phyloP scores from a whole-genome alignment of 225 moss, liverwort and hornwort genomes.

The Rhytidiadelphus loreus region DNA sequence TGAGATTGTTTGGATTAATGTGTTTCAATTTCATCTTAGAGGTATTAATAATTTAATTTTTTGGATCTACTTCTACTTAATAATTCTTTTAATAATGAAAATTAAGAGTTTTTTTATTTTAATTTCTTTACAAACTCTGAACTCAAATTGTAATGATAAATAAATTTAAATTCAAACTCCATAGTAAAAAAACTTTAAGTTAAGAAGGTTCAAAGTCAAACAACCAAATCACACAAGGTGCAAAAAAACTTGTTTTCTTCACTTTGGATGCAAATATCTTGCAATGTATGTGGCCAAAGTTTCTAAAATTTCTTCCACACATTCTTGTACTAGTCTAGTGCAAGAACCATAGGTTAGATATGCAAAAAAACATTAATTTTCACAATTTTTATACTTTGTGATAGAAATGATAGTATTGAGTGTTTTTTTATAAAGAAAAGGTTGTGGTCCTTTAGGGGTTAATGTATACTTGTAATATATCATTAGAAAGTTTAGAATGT shows the following conservation, averaged over 20 bases:
- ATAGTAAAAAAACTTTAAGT: not conserved
- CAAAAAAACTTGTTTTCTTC: not conserved
- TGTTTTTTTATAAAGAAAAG: no score
- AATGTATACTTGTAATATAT: not conserved
- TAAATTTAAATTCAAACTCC: not conserved
- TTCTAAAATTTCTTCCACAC: no score
- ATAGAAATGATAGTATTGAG: not conserved
- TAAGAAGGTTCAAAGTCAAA: not conserved
- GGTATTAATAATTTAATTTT: not conserved
- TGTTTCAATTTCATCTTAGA: not conserved
- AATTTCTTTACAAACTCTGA: not conserved
- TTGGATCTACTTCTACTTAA: not conserved
- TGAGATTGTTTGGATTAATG: no score
- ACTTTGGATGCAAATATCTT: not conserved
- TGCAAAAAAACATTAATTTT: no score
- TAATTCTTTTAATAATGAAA: not conserved
- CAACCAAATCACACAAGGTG: accelerated
- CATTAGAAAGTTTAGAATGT: not conserved
- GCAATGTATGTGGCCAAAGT: no score
- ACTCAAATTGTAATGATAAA: not conserved
- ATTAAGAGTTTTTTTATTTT: not conserved
- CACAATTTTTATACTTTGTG: not conserved
- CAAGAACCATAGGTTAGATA: no score
- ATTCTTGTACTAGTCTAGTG: no score
- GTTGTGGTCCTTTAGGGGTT: no score